These are phyloP conservation scores for Thamnidium elegans DNA, from an alignment of 192 early-diverging fungal genomes.

Conservation along the genomic window DNA sequence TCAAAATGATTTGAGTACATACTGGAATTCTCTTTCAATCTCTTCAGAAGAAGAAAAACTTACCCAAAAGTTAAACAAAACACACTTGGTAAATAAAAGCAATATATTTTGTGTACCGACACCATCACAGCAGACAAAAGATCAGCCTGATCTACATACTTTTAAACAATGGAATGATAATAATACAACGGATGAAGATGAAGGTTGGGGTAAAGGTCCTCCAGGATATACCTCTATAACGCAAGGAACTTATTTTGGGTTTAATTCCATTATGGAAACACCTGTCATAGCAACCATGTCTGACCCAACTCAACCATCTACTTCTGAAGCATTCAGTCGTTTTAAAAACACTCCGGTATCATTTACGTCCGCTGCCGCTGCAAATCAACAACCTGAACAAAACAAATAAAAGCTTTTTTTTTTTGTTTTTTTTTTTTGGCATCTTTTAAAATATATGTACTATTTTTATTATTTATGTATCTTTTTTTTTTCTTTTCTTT, in stretches of 20 bases:
- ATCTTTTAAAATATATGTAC: background rate
- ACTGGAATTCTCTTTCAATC: too few species aligned
- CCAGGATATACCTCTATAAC: conserved; percentile 1
- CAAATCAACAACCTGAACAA: background rate
- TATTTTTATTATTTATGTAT: background rate
- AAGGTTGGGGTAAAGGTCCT: conserved; percentile 13
- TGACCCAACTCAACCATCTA: background rate
- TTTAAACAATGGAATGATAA: too few species aligned
- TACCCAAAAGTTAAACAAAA: too few species aligned
- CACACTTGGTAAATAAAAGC: too few species aligned
- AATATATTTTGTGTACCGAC: too few species aligned
- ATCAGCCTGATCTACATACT: too few species aligned
- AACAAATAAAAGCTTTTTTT: background rate
- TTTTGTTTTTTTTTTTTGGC: background rate
- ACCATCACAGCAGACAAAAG: too few species aligned
- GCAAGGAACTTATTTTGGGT: conserved; percentile 12
- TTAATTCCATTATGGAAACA: conserved; percentile 14
- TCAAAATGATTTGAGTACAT: too few species aligned
- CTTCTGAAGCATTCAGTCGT: background rate
- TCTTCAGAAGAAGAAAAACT: too few species aligned
- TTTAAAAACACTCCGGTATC: background rate
- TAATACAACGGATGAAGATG: background rate
- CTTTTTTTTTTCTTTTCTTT: conserved; percentile 1
- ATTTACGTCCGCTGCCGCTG: background rate
- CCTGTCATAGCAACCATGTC: background rate